Percentiles rank a stretch among this genome's conserved stretches.
phyloP scores from a whole-genome alignment of 2,329 filamentous ascomycete species.

The Hymenoscyphus fructigenus region DNA sequence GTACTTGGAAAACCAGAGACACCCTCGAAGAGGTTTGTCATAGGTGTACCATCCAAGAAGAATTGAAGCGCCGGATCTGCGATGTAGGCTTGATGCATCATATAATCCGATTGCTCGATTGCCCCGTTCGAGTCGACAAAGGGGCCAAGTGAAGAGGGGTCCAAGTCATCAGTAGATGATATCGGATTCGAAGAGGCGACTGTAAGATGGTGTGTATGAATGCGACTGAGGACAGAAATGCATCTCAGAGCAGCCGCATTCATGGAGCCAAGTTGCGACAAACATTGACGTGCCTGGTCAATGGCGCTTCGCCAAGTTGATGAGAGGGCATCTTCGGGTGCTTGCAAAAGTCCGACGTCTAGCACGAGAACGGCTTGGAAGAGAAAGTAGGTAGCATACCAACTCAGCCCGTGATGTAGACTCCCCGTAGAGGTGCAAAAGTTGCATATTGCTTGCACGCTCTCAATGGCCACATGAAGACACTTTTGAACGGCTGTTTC shows the following conservation, averaged over 20 bases:
- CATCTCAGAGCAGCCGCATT: slow-evolving; percentile 21
- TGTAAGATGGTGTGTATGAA: slow-evolving; percentile 16
- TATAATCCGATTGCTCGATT: slow-evolving; percentile 6
- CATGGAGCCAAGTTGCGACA: slow-evolving; percentile 15
- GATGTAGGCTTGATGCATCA: slow-evolving; percentile 11
- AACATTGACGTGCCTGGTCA: slow-evolving; percentile 15
- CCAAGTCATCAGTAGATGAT: not conserved
- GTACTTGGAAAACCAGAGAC: slow-evolving; percentile 22
- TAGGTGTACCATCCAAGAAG: slow-evolving; percentile 17
- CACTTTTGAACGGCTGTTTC: slow-evolving; percentile 38
- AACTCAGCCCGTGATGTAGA: slow-evolving; percentile 39
- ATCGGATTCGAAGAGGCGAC: slow-evolving; percentile 2
- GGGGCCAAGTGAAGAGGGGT: not conserved
- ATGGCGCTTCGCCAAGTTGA: slow-evolving; percentile 14
- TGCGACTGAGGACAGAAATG: slow-evolving; percentile 20
- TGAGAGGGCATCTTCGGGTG: slow-evolving; percentile 16
- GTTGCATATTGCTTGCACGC: slow-evolving; percentile 39
- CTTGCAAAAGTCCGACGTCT: slow-evolving; percentile 34
- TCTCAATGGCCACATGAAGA: slow-evolving; percentile 40
- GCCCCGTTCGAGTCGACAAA: not conserved
- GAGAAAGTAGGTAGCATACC: slow-evolving; percentile 47
- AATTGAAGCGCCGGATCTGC: slow-evolving; percentile 19
- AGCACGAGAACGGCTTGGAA: slow-evolving; percentile 46
- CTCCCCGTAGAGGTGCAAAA: slow-evolving; percentile 37
- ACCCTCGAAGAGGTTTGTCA: slow-evolving; percentile 19